Evolutionary conservation across 2,329 filamentous ascomycete species (phyloP).

Genomic region (Diplodia intermedia): DNA sequence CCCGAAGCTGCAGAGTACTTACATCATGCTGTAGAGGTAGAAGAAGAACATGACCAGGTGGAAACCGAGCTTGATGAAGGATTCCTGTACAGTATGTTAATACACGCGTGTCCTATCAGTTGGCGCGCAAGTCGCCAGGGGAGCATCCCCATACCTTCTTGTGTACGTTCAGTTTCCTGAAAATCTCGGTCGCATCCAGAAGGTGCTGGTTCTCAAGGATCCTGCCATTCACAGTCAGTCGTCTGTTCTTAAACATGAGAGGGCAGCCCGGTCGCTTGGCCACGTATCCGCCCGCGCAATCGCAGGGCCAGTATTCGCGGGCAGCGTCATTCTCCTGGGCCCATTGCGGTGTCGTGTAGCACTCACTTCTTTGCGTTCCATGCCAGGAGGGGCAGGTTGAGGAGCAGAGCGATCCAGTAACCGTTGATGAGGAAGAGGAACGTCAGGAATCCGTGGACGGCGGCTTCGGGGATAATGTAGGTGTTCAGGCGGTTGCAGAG

Average conservation of each 20-base stretch:
- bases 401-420: conserved; percentile 91
- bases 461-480: conserved; percentile 98
- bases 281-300: conserved; percentile 10
- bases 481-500: conserved; percentile 99
- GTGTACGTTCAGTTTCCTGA: conserved; percentile 97
- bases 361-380: conserved; percentile 99
- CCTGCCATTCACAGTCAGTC: conserved; percentile 60
- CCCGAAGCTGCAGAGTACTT: neutral
- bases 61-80: conserved; percentile 98
- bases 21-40: conserved; percentile 98
- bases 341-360: conserved; percentile 16
- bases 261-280: neutral
- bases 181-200: conserved; percentile 97
- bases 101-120: neutral
- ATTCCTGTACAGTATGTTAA: conserved; percentile 70
- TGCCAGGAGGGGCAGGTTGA: conserved; percentile 88
- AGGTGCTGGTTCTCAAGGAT: conserved; percentile 97
- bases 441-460: conserved; percentile 94
- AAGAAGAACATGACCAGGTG: conserved; percentile 99
- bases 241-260: conserved; percentile 14
- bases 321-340: neutral
- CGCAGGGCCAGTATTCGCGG: neutral
- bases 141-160: conserved; percentile 75
- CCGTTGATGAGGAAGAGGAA: conserved; percentile 97
- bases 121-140: neutral